These are phyloP conservation scores for Teratosphaeriaceae sp. DNA, from an alignment of 2,329 filamentous ascomycete genomes.

Conservation along the genomic window DNA sequence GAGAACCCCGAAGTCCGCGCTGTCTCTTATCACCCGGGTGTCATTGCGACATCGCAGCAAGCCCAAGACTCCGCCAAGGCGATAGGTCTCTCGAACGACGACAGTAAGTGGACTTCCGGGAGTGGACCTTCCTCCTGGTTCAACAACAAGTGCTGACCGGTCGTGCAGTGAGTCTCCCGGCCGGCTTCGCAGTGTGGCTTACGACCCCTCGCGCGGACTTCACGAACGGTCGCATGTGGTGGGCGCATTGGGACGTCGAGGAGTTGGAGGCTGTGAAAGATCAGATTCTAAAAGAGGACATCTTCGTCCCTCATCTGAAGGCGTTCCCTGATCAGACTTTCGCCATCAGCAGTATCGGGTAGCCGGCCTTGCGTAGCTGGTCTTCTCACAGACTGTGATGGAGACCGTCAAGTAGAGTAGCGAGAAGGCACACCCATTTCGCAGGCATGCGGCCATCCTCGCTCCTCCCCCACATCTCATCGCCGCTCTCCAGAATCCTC, in stretches of 20 bases:
- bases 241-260: constrained; percentile 12
- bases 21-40: constrained; percentile 38
- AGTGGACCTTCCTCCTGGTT: not conserved
- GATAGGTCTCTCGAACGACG: constrained; percentile 5
- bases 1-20: constrained; percentile 34
- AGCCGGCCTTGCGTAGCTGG: no score
- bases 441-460: no score
- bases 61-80: constrained; percentile 5
- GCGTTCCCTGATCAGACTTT: no score
- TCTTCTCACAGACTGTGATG: no score
- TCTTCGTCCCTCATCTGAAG: no score
- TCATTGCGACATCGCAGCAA: constrained; percentile 34
- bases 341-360: no score
- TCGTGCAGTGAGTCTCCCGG: constrained; percentile 11
- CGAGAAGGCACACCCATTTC: no score
- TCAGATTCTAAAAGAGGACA: no score
- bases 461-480: no score
- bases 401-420: no score
- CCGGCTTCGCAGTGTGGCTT: constrained; percentile 12
- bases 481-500: no score
- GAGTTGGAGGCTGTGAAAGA: constrained; percentile 10
- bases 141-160: not conserved
- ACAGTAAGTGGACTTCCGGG: constrained; percentile 1
- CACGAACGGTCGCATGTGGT: constrained; percentile 6
- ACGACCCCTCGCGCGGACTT: constrained; percentile 5